Evolutionary conservation across 2,329 filamentous ascomycete genomes (phyloP), one percentile per base, ranked within the genome.

Genomic region (Penicillium sp.): DNA sequence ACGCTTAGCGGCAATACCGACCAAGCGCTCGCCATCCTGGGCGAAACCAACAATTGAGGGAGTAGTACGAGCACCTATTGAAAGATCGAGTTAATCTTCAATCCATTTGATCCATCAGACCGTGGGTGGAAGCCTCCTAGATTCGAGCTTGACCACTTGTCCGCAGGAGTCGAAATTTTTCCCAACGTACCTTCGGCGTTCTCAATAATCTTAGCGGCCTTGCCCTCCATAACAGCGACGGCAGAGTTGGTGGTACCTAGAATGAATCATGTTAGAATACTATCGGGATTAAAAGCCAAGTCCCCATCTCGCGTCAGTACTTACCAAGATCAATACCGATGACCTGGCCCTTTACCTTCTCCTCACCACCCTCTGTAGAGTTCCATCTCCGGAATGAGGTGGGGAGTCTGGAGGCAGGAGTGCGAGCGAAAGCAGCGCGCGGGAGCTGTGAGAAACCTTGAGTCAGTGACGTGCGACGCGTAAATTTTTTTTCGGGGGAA

Each of bases 291-390:
- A 25, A 56, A 19, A 42, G 36, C 33, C 43, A 26, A 37, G 33
- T 3, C 35, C 35, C 5, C 12, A 33, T 42, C 7, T 53, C 10
- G 11, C 37, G 31, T 46, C 17, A 40, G 19, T 45, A 80, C 85
- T 73, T 83, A 88, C 93, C 93, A 72, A 97, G 81, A 84, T 97
- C 93, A 76, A 97, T 97, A 88, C 94, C 94, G 73, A 97, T 97
- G 77, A 97, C 93, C 72, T 90, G 81, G 73, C 94, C 94, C 81
- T 93, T 90, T 59, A 97, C 90, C 86, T 97, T 97, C 75, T 84
- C 83, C 66, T 84, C 80, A 57, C 80, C 80, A 70, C 84, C 85
- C 65, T 77, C 75, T 52, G 77, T 75, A 19, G 75, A 77, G 69
- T 77, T 76, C 74, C 75, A 77, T 73, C 77, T 70, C 59, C 88